Conservation (phyloP, 768 basidiomycete species). For the Lyophyllum shimeji region DNA sequence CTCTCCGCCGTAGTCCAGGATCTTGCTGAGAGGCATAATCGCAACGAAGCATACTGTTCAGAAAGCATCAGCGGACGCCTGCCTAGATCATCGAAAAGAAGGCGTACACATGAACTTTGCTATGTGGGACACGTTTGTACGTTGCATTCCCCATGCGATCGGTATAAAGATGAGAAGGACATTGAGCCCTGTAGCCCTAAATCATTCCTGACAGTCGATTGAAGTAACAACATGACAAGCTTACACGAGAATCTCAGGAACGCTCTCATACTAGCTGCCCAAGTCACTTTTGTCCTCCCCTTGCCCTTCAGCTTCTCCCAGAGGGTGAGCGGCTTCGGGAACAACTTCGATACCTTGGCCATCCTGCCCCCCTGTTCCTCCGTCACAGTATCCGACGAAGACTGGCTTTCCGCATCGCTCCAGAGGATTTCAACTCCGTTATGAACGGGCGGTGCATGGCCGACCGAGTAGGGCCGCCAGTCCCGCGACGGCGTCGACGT, state of each 20-base stretch:
- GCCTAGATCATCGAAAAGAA: background rate
- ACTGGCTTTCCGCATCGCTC: slow-evolving; percentile 20
- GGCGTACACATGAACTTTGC: slow-evolving; percentile 20
- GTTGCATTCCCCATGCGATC: slow-evolving; percentile 42
- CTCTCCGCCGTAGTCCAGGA: slow-evolving; percentile 53
- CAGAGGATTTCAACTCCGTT: slow-evolving; percentile 11
- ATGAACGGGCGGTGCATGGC: slow-evolving; percentile 6
- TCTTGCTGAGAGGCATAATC: slow-evolving; percentile 48
- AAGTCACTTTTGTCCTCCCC: slow-evolving; percentile 23
- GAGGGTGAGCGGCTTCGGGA: slow-evolving; percentile 11
- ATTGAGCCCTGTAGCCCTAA: slow-evolving; percentile 34
- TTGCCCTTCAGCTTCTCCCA: slow-evolving; percentile 26
- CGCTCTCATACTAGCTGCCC: slow-evolving; percentile 32
- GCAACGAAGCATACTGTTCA: slow-evolving; percentile 45
- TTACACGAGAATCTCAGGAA: slow-evolving; percentile 35
- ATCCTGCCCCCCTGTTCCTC: slow-evolving; percentile 1
- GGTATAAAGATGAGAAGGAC: slow-evolving; percentile 40
- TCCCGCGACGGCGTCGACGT: slow-evolving; percentile 4
- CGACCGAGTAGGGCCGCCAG: slow-evolving; percentile 9
- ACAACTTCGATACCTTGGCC: slow-evolving; percentile 7
- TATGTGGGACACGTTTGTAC: slow-evolving; percentile 19
- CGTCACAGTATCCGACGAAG: slow-evolving; percentile 10
- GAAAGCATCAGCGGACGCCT: background rate
- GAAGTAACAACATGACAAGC: slow-evolving; percentile 7
- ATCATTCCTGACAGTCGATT: background rate